These are phyloP conservation scores for Casuarina cunninghamiana DNA, from an alignment of 306 rosid genomes.

Conservation along the genomic window DNA sequence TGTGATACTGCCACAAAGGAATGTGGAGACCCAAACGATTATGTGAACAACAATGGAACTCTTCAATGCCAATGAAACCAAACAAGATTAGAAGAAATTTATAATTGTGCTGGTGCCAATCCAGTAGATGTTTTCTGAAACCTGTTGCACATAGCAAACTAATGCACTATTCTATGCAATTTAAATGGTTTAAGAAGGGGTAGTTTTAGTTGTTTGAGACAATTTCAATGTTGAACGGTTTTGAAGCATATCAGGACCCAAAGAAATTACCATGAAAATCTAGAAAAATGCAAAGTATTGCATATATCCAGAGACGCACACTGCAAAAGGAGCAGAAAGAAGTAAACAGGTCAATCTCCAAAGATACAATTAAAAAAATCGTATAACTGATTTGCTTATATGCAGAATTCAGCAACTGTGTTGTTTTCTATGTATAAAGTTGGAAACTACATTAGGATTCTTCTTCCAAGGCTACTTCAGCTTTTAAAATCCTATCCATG, in stretches of 20 bases:
- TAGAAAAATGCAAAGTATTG: slow-evolving; percentile 74
- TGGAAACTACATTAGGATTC: not conserved
- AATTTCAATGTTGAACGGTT: not conserved
- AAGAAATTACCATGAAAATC: slow-evolving; percentile 74
- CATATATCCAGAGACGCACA: slow-evolving; percentile 82
- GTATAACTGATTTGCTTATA: not conserved
- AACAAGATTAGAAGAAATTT: not conserved
- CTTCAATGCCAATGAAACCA: not conserved
- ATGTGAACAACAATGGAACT: not conserved
- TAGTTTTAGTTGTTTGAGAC: slow-evolving; percentile 3
- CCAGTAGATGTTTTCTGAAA: not conserved
- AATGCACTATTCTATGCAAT: not conserved
- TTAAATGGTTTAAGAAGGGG: slow-evolving; percentile 6
- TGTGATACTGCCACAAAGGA: not conserved
- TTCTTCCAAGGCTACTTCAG: not conserved
- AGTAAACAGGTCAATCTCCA: slow-evolving; percentile 16
- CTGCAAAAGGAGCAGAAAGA: slow-evolving; percentile 50
- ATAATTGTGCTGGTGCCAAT: not conserved
- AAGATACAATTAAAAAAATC: slow-evolving; percentile 2
- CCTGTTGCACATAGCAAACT: not conserved
- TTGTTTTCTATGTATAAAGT: not conserved
- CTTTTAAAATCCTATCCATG: not conserved
- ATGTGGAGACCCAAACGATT: not conserved
- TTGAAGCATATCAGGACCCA: slow-evolving; percentile 11
- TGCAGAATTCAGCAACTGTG: not conserved